These are phyloP conservation scores for Postia placenta DNA, from an alignment of 768 basidiomycete genomes.

Conservation along the genomic window DNA sequence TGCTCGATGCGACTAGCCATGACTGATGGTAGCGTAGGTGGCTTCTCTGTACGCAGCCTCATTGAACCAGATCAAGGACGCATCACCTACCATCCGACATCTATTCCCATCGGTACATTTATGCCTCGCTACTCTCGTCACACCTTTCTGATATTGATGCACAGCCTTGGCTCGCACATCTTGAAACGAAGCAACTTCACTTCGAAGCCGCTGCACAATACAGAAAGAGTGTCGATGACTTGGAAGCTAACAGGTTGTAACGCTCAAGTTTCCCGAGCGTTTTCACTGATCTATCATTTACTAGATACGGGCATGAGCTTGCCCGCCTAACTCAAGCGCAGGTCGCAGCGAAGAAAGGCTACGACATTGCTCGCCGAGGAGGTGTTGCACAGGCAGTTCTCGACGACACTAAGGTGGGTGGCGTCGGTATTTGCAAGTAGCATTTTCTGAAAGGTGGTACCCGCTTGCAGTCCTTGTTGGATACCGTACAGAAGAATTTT, in stretches of 20 bases:
- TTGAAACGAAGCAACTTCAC: constrained; percentile 78
- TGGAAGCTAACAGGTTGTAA: constrained; percentile 61
- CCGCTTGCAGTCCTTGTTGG: constrained; percentile 61
- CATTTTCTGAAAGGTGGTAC: background rate
- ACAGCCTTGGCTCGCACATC: constrained; percentile 75
- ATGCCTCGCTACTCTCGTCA: background rate
- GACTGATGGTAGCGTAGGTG: constrained; percentile 31
- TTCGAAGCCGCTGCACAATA: constrained; percentile 88
- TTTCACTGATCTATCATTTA: background rate
- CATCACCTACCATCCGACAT: constrained; percentile 36
- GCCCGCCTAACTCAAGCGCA: constrained; percentile 71
- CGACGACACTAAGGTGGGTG: constrained; percentile 69
- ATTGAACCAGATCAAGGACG: constrained; percentile 35
- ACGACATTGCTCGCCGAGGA: constrained; percentile 58
- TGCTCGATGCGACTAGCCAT: background rate
- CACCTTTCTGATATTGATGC: no score
- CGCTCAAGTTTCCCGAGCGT: background rate
- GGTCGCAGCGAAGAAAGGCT: constrained; percentile 59
- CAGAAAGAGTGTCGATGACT: constrained; percentile 83
- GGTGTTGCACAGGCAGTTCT: constrained; percentile 57
- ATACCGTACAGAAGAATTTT: constrained; percentile 60
- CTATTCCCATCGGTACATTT: constrained; percentile 47
- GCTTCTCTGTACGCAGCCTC: constrained; percentile 61
- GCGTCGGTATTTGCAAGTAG: background rate
- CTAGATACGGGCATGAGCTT: constrained; percentile 84